Percentiles rank a stretch among this genome's conserved stretches.
Evolutionary conservation across 345 rosid genomes (phyloP).

Genomic region (Firmiana major): DNA sequence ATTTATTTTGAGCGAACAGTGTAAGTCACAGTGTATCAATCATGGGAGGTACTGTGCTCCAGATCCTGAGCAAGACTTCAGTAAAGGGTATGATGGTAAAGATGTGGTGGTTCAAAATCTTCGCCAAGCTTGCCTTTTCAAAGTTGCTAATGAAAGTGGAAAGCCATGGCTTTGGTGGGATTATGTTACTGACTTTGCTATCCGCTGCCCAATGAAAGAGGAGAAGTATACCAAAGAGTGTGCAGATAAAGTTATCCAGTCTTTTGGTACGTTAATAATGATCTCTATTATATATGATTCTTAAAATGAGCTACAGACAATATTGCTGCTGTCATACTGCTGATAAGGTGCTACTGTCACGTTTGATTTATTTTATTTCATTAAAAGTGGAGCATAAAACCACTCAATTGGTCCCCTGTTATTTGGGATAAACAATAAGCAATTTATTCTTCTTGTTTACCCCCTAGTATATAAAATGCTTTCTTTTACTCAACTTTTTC

Average conservation of each 20-base stretch:
- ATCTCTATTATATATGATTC: neutral
- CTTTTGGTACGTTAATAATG: constrained; percentile 44
- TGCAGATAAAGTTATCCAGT: constrained; percentile 48
- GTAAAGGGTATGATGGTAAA: constrained; percentile 55
- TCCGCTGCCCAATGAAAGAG: constrained; percentile 68
- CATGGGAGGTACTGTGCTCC: constrained; percentile 76
- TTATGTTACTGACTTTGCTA: constrained; percentile 61
- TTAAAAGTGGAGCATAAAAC: neutral
- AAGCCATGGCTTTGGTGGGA: constrained; percentile 88
- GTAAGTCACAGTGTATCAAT: constrained; percentile 72
- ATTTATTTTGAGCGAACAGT: constrained; percentile 41
- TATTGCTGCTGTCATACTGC: neutral
- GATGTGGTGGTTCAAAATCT: constrained; percentile 67
- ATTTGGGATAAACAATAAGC: neutral
- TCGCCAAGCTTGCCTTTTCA: constrained; percentile 55
- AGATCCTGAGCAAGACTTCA: constrained; percentile 63
- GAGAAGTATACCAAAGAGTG: constrained; percentile 53
- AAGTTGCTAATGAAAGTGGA: constrained; percentile 52
- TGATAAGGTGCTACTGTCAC: neutral
- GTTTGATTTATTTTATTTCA: neutral
- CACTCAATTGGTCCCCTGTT: neutral
- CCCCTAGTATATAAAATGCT: too few species aligned
- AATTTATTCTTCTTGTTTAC: neutral
- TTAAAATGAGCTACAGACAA: neutral
- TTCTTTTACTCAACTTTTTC: neutral